Percentiles rank a stretch among this genome's conserved stretches.
Conservation (phyloP, 306 rosid genomes). For the Vigna mungo region DNA sequence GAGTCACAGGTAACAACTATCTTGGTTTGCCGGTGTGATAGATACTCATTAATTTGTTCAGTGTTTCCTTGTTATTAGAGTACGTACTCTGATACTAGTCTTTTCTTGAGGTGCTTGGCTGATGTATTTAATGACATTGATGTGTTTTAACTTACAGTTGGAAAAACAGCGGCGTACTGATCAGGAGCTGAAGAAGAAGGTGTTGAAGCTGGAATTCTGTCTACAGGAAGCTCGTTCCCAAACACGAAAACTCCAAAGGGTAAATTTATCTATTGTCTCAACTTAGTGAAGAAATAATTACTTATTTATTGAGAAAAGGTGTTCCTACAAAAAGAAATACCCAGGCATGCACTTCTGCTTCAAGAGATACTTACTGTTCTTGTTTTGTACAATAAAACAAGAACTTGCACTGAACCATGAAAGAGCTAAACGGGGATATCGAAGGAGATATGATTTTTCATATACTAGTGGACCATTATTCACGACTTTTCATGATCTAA, state of each 20-base stretch:
- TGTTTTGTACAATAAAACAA: background rate
- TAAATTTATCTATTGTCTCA: conserved; percentile 43
- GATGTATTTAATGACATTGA: conserved; percentile 32
- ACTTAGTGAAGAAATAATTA: background rate
- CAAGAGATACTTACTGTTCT: background rate
- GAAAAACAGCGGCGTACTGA: conserved; percentile 94
- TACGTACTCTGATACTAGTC: background rate
- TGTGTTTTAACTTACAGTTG: conserved; percentile 61
- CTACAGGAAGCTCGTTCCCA: conserved; percentile 94
- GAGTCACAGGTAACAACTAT: conserved; percentile 80
- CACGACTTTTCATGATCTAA: background rate
- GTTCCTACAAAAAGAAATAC: background rate
- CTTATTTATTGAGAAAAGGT: background rate
- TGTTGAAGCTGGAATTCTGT: conserved; percentile 91
- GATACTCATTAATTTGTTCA: conserved; percentile 12
- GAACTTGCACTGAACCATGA: conserved; percentile 23
- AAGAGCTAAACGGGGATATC: conserved; percentile 15
- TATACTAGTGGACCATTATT: background rate
- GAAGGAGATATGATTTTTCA: conserved; percentile 21
- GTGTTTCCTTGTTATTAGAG: background rate
- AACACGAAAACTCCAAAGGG: conserved; percentile 95
- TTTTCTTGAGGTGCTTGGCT: conserved; percentile 20
- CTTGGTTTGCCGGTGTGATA: conserved; percentile 7
- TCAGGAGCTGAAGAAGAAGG: conserved; percentile 94
- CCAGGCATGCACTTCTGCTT: background rate